Conservation (phyloP, 441 rosid genomes). For the Sinapis alba region DNA sequence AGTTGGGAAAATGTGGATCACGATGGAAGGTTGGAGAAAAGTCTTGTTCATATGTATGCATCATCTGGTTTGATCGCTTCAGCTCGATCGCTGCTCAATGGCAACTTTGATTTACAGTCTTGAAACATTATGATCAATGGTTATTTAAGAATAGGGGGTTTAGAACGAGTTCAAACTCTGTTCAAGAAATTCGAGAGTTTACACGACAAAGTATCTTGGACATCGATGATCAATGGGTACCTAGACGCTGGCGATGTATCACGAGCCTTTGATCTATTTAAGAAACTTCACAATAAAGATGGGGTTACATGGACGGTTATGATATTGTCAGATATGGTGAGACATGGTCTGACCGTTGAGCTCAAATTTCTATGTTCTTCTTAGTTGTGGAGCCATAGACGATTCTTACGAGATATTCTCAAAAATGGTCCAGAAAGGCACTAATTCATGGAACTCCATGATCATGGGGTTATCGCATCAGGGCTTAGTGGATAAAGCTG, state of each 20-base stretch:
- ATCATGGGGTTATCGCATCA: conserved; percentile 79
- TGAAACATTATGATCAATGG: conserved; percentile 64
- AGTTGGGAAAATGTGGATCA: conserved; percentile 53
- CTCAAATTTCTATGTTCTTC: conserved; percentile 62
- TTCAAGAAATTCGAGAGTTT: conserved; percentile 48
- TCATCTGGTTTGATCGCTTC: conserved; percentile 57
- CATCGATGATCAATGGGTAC: conserved; percentile 74
- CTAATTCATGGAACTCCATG: conserved; percentile 83
- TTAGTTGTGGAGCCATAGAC: conserved; percentile 69
- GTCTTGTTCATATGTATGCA: conserved; percentile 79
- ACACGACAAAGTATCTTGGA: conserved; percentile 78
- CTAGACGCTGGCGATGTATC: conserved; percentile 51
- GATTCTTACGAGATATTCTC: conserved; percentile 60
- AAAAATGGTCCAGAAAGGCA: conserved; percentile 52
- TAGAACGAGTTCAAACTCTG: conserved; percentile 60
- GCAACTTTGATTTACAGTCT: conserved; percentile 50
- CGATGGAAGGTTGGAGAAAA: conserved; percentile 65
- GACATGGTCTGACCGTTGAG: conserved; percentile 53
- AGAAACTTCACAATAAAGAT: conserved; percentile 61
- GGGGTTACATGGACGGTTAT: conserved; percentile 80
- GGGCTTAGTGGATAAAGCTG: conserved; percentile 57
- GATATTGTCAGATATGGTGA: conserved; percentile 66
- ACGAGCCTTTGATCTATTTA: conserved; percentile 53
- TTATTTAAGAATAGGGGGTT: conserved; percentile 51
- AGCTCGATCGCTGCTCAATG: conserved; percentile 49